Base-by-base conservation (phyloP, 805 yeast genomes). In the Candida corydali region DNA sequence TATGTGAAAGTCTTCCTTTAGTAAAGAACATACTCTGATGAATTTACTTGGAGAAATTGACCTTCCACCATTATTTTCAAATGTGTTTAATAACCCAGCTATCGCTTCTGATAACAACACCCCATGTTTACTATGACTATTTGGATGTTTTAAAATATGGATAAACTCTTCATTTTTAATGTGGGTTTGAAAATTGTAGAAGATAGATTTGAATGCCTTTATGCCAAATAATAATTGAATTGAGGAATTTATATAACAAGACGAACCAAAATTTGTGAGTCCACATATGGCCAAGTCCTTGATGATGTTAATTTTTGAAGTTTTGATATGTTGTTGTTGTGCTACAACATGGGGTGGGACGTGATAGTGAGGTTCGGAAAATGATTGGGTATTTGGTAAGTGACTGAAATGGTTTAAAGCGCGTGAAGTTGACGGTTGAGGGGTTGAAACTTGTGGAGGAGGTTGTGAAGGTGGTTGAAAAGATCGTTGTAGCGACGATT, bases 241-340 rank as follows among this genome's bases (percentile, higher is more conserved):
- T 65, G 84, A 78, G 51, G 83, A 75, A 50, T 84, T 84, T 39
- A 84, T 78, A 51, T 84, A 84, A 49, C 94, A 84, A 0, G 89
- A 80, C 28, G 80, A 80, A 0, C 88, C 87, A 57, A 75, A 63
- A 50, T 84, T 84, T 41, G 74, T 62, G 35, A 84, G 55, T 0
- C 89, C 86, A 37, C 84, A 78, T 11, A 79, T 65, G 1, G 75
- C 64, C 34, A 68, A 54, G 8, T 73, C 59, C 11, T 69, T 70
- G 67, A 43, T 56, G 36, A 41, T 45, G 25, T 42, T 39, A 14
- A 39, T 16, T 34, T 48, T 49, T 26, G 45, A 49, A 15, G 30
- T 26, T 33, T 41, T 43, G 11, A 38, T 33, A 12, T 41, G 41
- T 20, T 40, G 32, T 17, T 46, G 42, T 16, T 26, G 33, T 20